Conservation (phyloP, 495 filamentous ascomycete genomes). For the Penicillium nucicola region DNA sequence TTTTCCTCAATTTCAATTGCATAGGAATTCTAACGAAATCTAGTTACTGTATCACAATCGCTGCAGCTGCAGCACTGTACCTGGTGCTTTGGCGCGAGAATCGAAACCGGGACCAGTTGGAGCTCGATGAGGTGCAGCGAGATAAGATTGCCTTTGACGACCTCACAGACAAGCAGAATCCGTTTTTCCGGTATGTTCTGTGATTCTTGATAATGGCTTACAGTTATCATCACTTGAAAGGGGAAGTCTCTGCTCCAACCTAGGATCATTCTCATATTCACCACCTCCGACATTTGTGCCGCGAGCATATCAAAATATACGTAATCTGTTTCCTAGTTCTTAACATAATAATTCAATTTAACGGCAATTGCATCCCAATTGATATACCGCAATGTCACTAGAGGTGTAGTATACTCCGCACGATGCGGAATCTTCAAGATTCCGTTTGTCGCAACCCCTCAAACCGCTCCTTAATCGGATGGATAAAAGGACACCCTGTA, state of each 20-base stretch:
- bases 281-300: no score
- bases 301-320: no score
- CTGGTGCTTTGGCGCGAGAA: slow-evolving; percentile 57
- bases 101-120: slow-evolving; percentile 37
- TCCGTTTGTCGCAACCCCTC: slow-evolving; percentile 11
- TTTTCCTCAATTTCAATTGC: background rate
- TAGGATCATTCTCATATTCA: no score
- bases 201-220: slow-evolving; percentile 21
- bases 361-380: no score
- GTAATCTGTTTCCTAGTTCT: no score
- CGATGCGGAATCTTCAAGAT: slow-evolving; percentile 23
- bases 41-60: slow-evolving; percentile 68
- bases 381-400: no score
- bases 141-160: slow-evolving; percentile 67
- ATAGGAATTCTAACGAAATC: background rate
- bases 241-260: no score
- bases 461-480: background rate
- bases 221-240: no score
- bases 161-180: slow-evolving; percentile 74
- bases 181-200: slow-evolving; percentile 70
- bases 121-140: slow-evolving; percentile 57
- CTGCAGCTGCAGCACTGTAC: slow-evolving; percentile 52
- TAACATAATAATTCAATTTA: no score
- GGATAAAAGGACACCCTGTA: no score
- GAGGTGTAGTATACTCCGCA: background rate